Conservation (phyloP, 2,329 filamentous ascomycete species). For the Plenodomus tracheiphilus region DNA sequence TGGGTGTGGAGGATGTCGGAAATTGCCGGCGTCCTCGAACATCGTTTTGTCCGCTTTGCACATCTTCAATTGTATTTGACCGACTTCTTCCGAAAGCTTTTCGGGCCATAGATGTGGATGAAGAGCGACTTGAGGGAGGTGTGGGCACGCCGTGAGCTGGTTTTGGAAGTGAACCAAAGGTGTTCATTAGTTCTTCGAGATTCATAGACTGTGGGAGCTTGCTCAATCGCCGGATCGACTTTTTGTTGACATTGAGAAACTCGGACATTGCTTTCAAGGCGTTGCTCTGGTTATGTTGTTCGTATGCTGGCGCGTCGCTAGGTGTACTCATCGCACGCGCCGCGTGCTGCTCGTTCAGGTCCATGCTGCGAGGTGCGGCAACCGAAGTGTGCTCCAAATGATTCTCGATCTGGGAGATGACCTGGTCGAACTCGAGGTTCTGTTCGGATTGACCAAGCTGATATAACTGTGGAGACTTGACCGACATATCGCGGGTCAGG, state of each 20-base stretch:
- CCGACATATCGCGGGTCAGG: slow-evolving; percentile 42
- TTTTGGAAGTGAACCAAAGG: slow-evolving; percentile 9
- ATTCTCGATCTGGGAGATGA: slow-evolving; percentile 50
- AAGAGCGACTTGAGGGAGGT: slow-evolving; percentile 23
- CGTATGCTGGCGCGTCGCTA: slow-evolving; percentile 46
- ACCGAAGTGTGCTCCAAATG: slow-evolving; percentile 27
- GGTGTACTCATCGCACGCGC: slow-evolving; percentile 40
- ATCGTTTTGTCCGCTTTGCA: not conserved
- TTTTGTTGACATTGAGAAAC: slow-evolving; percentile 28
- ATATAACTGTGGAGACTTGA: slow-evolving; percentile 4
- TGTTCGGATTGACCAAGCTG: slow-evolving; percentile 12
- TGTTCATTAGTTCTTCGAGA: slow-evolving; percentile 21
- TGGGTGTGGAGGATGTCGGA: slow-evolving; percentile 4
- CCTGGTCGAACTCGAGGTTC: slow-evolving; percentile 52
- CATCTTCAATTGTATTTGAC: not conserved
- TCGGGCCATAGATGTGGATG: not conserved
- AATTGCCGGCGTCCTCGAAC: slow-evolving; percentile 4
- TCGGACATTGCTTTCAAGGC: slow-evolving; percentile 52
- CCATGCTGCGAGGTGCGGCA: slow-evolving; percentile 20
- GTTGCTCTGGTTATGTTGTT: slow-evolving; percentile 48
- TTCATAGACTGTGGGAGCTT: slow-evolving; percentile 20
- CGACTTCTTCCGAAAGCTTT: not conserved
- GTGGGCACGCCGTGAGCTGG: slow-evolving; percentile 11
- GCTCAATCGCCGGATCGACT: slow-evolving; percentile 25
- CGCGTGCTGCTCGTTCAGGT: slow-evolving; percentile 51